A percentile compares a stretch with the other conserved stretches of the same genome.
phyloP scores from a whole-genome alignment of 179 eudicot genomes.

The Dionaea muscipula region DNA sequence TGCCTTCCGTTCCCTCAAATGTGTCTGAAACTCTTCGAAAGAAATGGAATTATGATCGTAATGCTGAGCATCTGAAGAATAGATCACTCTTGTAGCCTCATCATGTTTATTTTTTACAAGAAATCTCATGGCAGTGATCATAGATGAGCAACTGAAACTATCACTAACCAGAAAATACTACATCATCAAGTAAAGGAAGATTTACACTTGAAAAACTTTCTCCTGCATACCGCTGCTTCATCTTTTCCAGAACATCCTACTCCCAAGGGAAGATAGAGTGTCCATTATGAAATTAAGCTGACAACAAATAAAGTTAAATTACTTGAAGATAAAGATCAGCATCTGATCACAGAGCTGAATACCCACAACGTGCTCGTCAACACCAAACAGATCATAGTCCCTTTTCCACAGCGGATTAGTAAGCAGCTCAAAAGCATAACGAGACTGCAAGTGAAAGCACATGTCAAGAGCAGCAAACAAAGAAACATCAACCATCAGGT shows the following conservation, averaged over 20 bases:
- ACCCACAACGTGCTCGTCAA: slow-evolving; percentile 69
- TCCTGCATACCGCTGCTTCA: slow-evolving; percentile 27
- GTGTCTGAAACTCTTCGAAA: slow-evolving; percentile 29
- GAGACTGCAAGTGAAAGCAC: slow-evolving; percentile 35
- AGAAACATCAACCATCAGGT: background rate
- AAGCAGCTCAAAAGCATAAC: slow-evolving; percentile 82
- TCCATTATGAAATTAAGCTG: slow-evolving; percentile 3
- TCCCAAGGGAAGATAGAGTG: slow-evolving; percentile 8
- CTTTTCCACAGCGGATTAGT: slow-evolving; percentile 66
- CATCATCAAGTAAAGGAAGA: slow-evolving; percentile 46
- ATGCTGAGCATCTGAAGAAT: slow-evolving; percentile 29
- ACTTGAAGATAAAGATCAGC: background rate
- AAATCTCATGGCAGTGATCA: background rate
- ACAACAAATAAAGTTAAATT: background rate
- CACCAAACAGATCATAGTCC: slow-evolving; percentile 59
- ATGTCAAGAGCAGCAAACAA: background rate
- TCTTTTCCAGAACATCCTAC: slow-evolving; percentile 42
- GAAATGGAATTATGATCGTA: slow-evolving; percentile 27
- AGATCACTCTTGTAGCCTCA: background rate
- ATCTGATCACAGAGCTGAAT: slow-evolving; percentile 3
- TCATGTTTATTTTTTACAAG: background rate
- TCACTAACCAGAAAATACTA: slow-evolving; percentile 44
- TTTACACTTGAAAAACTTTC: slow-evolving; percentile 32
- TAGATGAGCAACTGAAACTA: slow-evolving; percentile 5
- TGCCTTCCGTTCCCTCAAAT: slow-evolving; percentile 32